Percentiles rank a stretch among this genome's conserved stretches.
phyloP scores from a whole-genome alignment of 2,329 filamentous ascomycete genomes.

The Escovopsis sp. region DNA sequence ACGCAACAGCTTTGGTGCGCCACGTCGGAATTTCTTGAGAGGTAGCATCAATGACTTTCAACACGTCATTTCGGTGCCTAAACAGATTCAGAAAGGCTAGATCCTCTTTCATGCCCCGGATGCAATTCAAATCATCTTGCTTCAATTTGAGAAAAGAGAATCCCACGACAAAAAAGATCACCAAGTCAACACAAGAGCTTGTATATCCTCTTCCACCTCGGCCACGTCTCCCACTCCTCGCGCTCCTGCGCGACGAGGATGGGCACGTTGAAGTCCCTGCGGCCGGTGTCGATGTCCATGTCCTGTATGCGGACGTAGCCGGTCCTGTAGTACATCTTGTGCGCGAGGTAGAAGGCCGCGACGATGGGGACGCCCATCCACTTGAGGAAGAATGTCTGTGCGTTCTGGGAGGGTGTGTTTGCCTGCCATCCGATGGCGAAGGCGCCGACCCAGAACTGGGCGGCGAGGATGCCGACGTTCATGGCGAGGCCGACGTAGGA shows the following conservation, averaged over 20 bases:
- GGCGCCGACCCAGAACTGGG: slow-evolving; percentile 79
- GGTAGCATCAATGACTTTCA: too few species aligned
- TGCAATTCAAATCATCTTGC: too few species aligned
- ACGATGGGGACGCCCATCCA: slow-evolving; percentile 60
- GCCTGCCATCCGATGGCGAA: slow-evolving; percentile 50
- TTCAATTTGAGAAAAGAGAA: too few species aligned
- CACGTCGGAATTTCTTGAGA: too few species aligned
- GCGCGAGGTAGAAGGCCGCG: slow-evolving; percentile 50
- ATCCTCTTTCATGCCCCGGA: too few species aligned
- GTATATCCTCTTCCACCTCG: slow-evolving; percentile 61
- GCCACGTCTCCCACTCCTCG: slow-evolving; percentile 59
- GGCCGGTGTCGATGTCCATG: slow-evolving; percentile 79
- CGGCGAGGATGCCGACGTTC: slow-evolving; percentile 61
- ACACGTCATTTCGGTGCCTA: too few species aligned
- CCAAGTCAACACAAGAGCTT: slow-evolving; percentile 51
- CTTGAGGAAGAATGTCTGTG: slow-evolving; percentile 56
- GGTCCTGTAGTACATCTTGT: slow-evolving; percentile 65
- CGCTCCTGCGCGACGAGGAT: slow-evolving; percentile 66
- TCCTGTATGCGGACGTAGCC: slow-evolving; percentile 50
- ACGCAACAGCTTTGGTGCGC: too few species aligned
- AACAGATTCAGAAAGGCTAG: too few species aligned
- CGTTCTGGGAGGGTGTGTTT: slow-evolving; percentile 30
- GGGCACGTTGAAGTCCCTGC: slow-evolving; percentile 69
- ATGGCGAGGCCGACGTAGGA: slow-evolving; percentile 68
- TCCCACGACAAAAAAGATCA: neutral